Conservation (phyloP, 345 rosid genomes). For the Abelmoschus esculentus region DNA sequence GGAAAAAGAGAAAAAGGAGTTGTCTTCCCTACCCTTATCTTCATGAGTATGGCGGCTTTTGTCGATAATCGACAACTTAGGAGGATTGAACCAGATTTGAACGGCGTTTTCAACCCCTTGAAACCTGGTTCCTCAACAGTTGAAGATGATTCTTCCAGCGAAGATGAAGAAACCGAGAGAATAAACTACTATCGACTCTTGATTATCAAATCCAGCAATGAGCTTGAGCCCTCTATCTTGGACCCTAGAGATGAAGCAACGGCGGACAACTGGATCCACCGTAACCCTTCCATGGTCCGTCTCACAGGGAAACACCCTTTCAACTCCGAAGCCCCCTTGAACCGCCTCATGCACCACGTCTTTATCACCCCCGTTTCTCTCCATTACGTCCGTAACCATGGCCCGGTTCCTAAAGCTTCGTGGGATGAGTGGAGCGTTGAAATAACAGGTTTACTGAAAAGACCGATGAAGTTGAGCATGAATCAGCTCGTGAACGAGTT, state of each 20-base stretch:
- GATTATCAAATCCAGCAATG: constrained; percentile 41
- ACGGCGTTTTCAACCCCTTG: constrained; percentile 45
- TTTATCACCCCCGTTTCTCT: constrained; percentile 90
- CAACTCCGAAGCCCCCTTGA: constrained; percentile 72
- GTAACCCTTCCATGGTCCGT: constrained; percentile 77
- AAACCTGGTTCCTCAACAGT: constrained; percentile 32
- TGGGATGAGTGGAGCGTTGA: constrained; percentile 80
- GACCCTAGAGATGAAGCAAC: constrained; percentile 72
- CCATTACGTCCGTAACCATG: constrained; percentile 94
- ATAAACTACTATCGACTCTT: constrained; percentile 31
- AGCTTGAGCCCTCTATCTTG: constrained; percentile 55
- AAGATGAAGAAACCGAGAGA: constrained; percentile 51
- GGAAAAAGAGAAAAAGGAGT: background rate
- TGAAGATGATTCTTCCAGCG: constrained; percentile 32
- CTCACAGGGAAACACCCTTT: constrained; percentile 95
- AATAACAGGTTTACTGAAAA: constrained; percentile 63
- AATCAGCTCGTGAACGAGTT: constrained; percentile 64
- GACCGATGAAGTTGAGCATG: constrained; percentile 62
- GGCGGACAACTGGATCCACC: constrained; percentile 70
- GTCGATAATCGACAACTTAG: constrained; percentile 67
- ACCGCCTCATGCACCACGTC: constrained; percentile 81
- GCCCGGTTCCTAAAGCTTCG: constrained; percentile 53
- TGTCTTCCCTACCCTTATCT: background rate
- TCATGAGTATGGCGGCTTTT: constrained; percentile 59
- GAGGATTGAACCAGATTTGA: constrained; percentile 35